Base-by-base conservation (phyloP, 2,329 filamentous ascomycete genomes). In the Epichloe gansuensis region DNA sequence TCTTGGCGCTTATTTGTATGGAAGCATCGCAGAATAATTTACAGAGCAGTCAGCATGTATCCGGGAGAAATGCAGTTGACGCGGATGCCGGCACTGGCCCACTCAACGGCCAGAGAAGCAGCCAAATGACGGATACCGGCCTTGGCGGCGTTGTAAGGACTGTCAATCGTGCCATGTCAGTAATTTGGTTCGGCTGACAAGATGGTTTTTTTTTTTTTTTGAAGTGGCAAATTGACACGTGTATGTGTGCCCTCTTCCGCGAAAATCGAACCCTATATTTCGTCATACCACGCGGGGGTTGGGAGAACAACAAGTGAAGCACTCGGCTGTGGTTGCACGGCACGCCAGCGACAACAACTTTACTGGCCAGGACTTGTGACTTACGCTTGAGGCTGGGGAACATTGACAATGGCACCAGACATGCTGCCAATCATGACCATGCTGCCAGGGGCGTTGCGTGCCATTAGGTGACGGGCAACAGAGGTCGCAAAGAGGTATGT, bases 371-470 rank as follows among this genome's bases (percentile, higher is more conserved):
- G 8, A 9, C 11, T 47, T 37, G 12, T 15, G n/a, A 67, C 76
- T 68, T 61, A 79, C 75, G 81, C 88, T 67, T 97, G 91, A 0
- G 89, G 90, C 69, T 97, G 91, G 15, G 91, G 91, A 8, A 96
- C 86, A 64, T 97, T 97, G 69, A 97, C 91, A 62, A 97, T 91
- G 52, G 85, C 73, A 45, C 91, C 91, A 50, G 86, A 91, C 91
- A 97, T 97, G 77, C 86, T 93, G 31, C 91, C 91, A 63, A 95
- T 93, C 74, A 95, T 86, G 61, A 96, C 88, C 67, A 97, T 91
- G 72, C 86, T 93, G 44, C 91, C 91, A 0, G 80, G 75, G 5
- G 78, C 75, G 66, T 91, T 83, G 63, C 88, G 82, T 65, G 84
- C 83, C 82, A 95, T 93, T 57, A 96, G 73, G 65, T 96, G 91